Percentiles rank a stretch among this genome's conserved stretches.
phyloP scores from a whole-genome alignment of 805 yeast species.

The Saccharomycopsis olivae region DNA sequence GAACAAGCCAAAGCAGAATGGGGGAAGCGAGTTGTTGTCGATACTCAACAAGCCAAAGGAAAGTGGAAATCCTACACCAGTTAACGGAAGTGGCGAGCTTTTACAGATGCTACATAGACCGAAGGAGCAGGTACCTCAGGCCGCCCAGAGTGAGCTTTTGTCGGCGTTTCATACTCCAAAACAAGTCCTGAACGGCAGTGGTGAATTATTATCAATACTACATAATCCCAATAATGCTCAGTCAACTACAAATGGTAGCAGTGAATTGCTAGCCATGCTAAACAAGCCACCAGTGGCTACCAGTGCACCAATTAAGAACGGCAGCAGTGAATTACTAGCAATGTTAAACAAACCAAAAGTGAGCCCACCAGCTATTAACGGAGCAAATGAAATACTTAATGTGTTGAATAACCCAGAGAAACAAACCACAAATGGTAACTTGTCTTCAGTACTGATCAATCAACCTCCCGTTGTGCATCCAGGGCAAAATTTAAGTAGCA shows the following conservation, averaged over 20 bases:
- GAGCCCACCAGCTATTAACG: too few relatives aligned
- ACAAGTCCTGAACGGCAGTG: not conserved
- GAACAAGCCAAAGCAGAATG: slow-evolving; percentile 1
- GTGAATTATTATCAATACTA: not conserved
- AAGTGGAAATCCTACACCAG: not conserved
- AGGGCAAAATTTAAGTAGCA: too few relatives aligned
- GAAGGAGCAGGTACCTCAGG: not conserved
- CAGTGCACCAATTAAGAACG: too few relatives aligned
- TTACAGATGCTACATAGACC: not conserved
- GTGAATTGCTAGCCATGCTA: not conserved
- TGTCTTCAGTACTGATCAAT: too few relatives aligned
- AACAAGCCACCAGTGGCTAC: not conserved
- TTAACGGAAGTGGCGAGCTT: not conserved
- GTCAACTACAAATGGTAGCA: not conserved
- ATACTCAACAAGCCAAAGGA: not conserved
- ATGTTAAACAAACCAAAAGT: too few relatives aligned
- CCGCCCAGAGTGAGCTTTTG: not conserved
- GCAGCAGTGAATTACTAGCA: not conserved
- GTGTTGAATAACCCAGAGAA: too few relatives aligned
- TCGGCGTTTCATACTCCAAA: not conserved
- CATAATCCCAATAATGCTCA: not conserved
- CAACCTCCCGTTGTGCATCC: too few relatives aligned
- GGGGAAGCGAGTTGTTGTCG: not conserved
- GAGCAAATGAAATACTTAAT: too few relatives aligned
- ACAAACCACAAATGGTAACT: too few relatives aligned